phyloP scores from a whole-genome alignment of 2,329 filamentous ascomycete species.

The Aspergillus sp. region DNA sequence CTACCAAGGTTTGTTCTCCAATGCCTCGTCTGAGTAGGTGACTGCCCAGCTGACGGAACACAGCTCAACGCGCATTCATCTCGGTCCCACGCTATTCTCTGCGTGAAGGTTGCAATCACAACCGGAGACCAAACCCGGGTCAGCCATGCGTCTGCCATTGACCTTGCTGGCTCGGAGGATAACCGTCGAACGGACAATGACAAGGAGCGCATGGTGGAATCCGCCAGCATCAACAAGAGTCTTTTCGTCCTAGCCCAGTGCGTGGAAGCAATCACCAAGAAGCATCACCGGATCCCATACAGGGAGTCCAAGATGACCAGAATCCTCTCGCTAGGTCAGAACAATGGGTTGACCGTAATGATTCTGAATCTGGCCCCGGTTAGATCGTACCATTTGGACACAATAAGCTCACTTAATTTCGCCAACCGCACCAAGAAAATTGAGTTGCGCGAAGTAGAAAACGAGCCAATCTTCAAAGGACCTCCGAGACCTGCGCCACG shows the following conservation, averaged over 20 bases:
- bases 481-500: conserved; percentile 56
- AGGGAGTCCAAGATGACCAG: conserved; percentile 97
- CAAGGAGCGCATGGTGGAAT: conserved; percentile 89
- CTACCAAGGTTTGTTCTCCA: conserved; percentile 64
- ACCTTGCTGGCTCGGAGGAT: conserved; percentile 92
- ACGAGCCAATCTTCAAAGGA: conserved; percentile 85
- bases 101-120: conserved; percentile 80
- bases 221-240: conserved; percentile 95
- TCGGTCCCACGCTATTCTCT: conserved; percentile 84
- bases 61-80: conserved; percentile 85
- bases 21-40: not conserved
- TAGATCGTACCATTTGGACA: conserved; percentile 91
- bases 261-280: conserved; percentile 86
- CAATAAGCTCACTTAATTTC: conserved; percentile 89
- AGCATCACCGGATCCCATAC: conserved; percentile 77
- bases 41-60: conserved; percentile 6
- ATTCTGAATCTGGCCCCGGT: conserved; percentile 90
- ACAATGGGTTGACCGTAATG: conserved; percentile 95
- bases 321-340: conserved; percentile 87
- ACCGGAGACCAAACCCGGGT: conserved; percentile 67
- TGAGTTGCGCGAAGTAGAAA: conserved; percentile 92
- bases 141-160: conserved; percentile 89
- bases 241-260: conserved; percentile 93
- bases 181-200: conserved; percentile 92
- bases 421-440: conserved; percentile 95